Base-by-base conservation (phyloP, 2,329 filamentous ascomycete genomes). In the Tolypocladium ovalisporum region DNA sequence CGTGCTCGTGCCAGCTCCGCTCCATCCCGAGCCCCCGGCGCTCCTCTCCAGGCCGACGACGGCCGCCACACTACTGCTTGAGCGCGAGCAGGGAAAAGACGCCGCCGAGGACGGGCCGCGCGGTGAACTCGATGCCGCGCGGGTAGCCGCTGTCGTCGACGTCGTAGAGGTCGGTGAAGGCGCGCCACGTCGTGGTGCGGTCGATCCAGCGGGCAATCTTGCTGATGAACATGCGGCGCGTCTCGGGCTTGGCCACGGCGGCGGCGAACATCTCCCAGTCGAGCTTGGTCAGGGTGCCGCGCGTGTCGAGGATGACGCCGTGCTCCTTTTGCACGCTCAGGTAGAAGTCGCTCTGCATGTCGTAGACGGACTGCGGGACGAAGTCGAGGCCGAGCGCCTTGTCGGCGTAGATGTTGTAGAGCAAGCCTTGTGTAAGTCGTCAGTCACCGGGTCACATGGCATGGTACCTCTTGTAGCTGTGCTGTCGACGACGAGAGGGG, bases 181-280 rank as follows among this genome's bases (percentile, higher is more conserved):
- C 82, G 10, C 82, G 76, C 70, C 90, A 83, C 0, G 83, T 89
- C 1, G 73, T 75, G 2, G 90, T 95, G 67, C 86, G 82, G 63
- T 87, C 86, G 65, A 95, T 78, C 88, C 89, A 96, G 58, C 72
- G 75, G 2, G 87, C 87, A 51, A 93, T 80, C 39, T 82, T 79
- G 54, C 82, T 75, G 55, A 93, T 76, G 63, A 96, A 88, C 68
- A 85, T 77, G 13, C 77, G 72, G 56, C 84, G 79, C 1, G 87
- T 87, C 35, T 76, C 71, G 56, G 76, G 70, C 47, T 78, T 79
- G 0, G 88, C 81, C 13, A 92, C 85, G 12, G 90, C 87, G n/a
- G 90, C 90, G 6, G 84, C 83, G 74, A 91, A 92, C 69, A 94
- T 84, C 68, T 92, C 85, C 90, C 90, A 96, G 74, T 96, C 90